phyloP scores from a whole-genome alignment of 1,284 basidiomycete species.

The Thelephora terrestris region DNA sequence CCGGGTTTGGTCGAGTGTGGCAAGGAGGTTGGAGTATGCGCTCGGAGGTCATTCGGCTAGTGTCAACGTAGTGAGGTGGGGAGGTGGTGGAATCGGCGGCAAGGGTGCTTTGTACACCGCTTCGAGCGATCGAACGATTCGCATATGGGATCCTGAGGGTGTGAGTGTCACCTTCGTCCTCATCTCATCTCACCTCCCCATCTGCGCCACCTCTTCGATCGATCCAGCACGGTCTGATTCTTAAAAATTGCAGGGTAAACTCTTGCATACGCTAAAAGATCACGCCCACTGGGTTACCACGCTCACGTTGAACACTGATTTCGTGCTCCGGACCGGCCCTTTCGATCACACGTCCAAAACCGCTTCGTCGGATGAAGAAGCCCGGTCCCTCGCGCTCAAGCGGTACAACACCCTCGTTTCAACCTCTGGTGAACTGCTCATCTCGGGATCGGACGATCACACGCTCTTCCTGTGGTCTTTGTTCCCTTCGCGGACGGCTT shows the following conservation, averaged over 20 bases:
- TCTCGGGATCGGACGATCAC: constrained; percentile 92
- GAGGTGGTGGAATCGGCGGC: constrained; percentile 58
- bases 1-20: constrained; percentile 80
- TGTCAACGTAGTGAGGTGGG: constrained; percentile 96
- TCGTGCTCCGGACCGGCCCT: constrained; percentile 88
- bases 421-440: constrained; percentile 72
- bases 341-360: constrained; percentile 82
- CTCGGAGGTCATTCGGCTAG: constrained; percentile 91
- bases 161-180: constrained; percentile 31
- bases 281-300: constrained; percentile 99
- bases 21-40: constrained; percentile 71
- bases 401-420: constrained; percentile 66
- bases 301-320: constrained; percentile 91
- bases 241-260: constrained; percentile 40
- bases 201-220: constrained; percentile 1
- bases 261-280: constrained; percentile 74
- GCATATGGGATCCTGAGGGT: constrained; percentile 84
- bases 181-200: not conserved
- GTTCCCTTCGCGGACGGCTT: constrained; percentile 36
- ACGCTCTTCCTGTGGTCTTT: constrained; percentile 90
- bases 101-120: constrained; percentile 89
- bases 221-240: not conserved
- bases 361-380: constrained; percentile 72
- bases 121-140: constrained; percentile 87
- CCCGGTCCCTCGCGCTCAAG: constrained; percentile 62